phyloP scores from a whole-genome alignment of 1,284 basidiomycete genomes.

The Pseudozyma flocculosa region DNA sequence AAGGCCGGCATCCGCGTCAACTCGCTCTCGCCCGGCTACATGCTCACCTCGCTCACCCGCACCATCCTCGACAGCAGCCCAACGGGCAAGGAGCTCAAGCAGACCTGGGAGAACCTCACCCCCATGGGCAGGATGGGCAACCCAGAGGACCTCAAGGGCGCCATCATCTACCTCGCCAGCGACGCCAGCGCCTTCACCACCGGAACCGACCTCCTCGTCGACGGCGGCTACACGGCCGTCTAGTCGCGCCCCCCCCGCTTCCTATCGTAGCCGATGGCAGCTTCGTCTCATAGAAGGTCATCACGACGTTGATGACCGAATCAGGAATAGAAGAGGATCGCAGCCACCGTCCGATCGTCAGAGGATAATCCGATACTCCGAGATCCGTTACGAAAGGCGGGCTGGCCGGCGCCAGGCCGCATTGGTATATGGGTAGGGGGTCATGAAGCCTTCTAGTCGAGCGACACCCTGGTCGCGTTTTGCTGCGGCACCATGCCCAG shows the following conservation, averaged over 20 bases:
- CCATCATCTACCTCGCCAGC: constrained; percentile 78
- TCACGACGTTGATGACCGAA: too few species aligned
- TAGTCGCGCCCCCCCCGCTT: not conserved
- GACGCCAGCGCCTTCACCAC: constrained; percentile 85
- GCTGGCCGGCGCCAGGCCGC: too few species aligned
- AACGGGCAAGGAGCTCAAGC: constrained; percentile 61
- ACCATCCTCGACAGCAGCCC: constrained; percentile 30
- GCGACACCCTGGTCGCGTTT: too few species aligned
- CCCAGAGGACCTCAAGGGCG: constrained; percentile 64
- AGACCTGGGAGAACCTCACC: constrained; percentile 84
- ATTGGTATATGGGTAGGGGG: too few species aligned
- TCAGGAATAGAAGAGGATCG: too few species aligned
- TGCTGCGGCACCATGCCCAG: too few species aligned
- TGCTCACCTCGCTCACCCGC: constrained; percentile 74
- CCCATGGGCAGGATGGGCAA: constrained; percentile 69
- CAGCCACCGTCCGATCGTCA: too few species aligned
- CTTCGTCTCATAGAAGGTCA: too few species aligned
- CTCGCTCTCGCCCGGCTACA: constrained; percentile 56
- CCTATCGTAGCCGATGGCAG: too few species aligned
- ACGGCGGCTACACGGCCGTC: constrained; percentile 70
- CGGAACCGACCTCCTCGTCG: constrained; percentile 77
- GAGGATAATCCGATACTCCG: too few species aligned
- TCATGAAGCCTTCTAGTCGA: too few species aligned
- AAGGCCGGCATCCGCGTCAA: constrained; percentile 81
- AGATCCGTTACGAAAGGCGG: too few species aligned